A percentile compares a stretch with the other conserved stretches of the same genome.
phyloP scores from a whole-genome alignment of 257 asterid species.

The Solanum piurae region DNA sequence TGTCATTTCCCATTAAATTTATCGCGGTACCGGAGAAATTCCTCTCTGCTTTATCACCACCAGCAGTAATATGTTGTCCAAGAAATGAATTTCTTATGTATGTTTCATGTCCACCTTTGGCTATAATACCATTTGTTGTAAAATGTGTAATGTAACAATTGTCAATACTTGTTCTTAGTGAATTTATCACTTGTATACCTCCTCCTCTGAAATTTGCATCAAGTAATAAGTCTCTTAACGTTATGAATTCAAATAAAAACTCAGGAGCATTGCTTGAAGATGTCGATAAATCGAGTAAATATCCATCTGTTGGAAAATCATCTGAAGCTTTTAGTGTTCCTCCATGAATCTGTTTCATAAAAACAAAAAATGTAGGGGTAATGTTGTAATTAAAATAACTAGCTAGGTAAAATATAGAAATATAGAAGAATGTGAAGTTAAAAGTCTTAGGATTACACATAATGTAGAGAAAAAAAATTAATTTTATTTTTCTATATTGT shows the following conservation, averaged over 20 bases:
- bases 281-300: constrained; percentile 54
- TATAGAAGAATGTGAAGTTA: not conserved
- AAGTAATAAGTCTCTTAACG: constrained; percentile 54
- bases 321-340: constrained; percentile 73
- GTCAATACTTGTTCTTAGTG: constrained; percentile 64
- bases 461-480: not conserved
- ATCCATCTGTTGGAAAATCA: constrained; percentile 49
- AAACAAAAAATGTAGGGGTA: not conserved
- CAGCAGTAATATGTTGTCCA: constrained; percentile 82
- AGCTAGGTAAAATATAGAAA: not conserved
- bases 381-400: not conserved
- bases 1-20: constrained; percentile 55
- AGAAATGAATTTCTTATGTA: constrained; percentile 59
- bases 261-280: constrained; percentile 18
- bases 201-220: constrained; percentile 71
- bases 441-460: not conserved
- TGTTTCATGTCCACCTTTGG: constrained; percentile 69
- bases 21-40: constrained; percentile 69
- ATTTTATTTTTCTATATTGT: not conserved
- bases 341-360: constrained; percentile 56
- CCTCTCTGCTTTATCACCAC: constrained; percentile 52
- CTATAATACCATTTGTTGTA: constrained; percentile 54
- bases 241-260: constrained; percentile 57
- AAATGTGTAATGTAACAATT: constrained; percentile 76
- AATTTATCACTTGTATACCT: constrained; percentile 54